Base-by-base conservation (phyloP, 257 asterid species). In the Buddleja alternifolia region DNA sequence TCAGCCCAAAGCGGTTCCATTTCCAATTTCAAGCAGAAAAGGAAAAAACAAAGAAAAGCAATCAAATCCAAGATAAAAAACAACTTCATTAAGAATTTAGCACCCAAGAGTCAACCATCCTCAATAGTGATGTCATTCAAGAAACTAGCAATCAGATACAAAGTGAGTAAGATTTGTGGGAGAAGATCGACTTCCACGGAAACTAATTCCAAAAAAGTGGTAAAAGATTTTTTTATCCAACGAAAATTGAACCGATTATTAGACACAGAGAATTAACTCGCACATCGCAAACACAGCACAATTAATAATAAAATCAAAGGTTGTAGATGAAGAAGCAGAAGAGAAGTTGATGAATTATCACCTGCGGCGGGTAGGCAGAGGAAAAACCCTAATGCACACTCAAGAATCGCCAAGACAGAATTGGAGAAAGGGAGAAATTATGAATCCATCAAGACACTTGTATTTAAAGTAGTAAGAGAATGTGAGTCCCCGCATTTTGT, bases 1-100 rank as follows among this genome's bases (percentile, higher is more conserved):
- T 41, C n/a, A n/a, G n/a, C n/a, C n/a, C n/a, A 14, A 14, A 41
- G 11, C n/a, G 2, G n/a, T 41, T 14, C 2, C 20, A 24, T 32
- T 50, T 50, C 8, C 36, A 15, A 60, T 52, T 16, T 37, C 61
- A 66, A 66, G 71, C 61, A 51, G 19, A 64, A 66, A 66, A 10
- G 21, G 37, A 21, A 37, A 32, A 17, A 19, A 37, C 10, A 32
- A 32, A 46, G 4, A 25, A 15, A 14, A 29, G 14, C 12, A 7
- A 8, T 16, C 7, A 8, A 34, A 63, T 63, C 70, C 46, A 46
- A 25, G 70, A 47, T 4, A 42, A 9, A 44, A 46, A 29, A 14
- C 6, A 44, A 41, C 6, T 32, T 42, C 17, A 15, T n/a, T 9
- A 45, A 21, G n/a, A 40, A 4, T 7, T 0, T 29, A 2, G 10